Evolutionary conservation across 2,329 filamentous ascomycete genomes (phyloP), one percentile per base, ranked within the genome.

Genomic region (Monilinia polystroma): DNA sequence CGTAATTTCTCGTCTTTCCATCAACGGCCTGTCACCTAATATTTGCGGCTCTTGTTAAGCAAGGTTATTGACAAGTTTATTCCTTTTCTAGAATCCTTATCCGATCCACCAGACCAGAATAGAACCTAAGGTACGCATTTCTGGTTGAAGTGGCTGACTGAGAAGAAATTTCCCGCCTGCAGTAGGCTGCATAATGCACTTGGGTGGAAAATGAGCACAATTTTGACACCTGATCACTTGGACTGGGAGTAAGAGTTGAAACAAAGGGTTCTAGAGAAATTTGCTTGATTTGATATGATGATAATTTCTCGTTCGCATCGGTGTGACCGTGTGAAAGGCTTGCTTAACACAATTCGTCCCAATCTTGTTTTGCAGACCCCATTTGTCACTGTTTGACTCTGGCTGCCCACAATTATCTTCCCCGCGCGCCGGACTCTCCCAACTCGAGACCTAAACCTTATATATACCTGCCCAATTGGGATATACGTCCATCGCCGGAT

Each of bases 61-160:
- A 62, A 54, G 47, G 49, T 43, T 52, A 12, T 45, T 43, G 20
- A 52, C 23, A 41, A 20, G 3, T 49, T 26, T n/a, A 62, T 66
- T 45, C 56, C 56, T 32, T n/a, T 62, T 62, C 56, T 45, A 38
- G 38, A 35, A 54, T 52, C 26, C 41, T 26, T 26, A 49, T 45
- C 18, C 35, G 32, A 54, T 43, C 47, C 51, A 53, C 49, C 29
- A 23, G 18, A 57, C 52, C 26, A 38, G 41, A 41, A 57, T 38
- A 18, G 23, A 32, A 32, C 52, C 10, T 0, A 20, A 47, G 16
- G 14, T 49, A 53, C 35, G 49, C 47, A 26, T 51, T 62, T 51
- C 20, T 41, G 45, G 29, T 62, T 51, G 45, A 62, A 62, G 45
- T 62, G 64, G 64, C 64, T 66, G 64, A 66, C 64, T 55, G 56